These are phyloP conservation scores for Lentinula edodes DNA, from an alignment of 768 basidiomycete species.

Conservation along the genomic window DNA sequence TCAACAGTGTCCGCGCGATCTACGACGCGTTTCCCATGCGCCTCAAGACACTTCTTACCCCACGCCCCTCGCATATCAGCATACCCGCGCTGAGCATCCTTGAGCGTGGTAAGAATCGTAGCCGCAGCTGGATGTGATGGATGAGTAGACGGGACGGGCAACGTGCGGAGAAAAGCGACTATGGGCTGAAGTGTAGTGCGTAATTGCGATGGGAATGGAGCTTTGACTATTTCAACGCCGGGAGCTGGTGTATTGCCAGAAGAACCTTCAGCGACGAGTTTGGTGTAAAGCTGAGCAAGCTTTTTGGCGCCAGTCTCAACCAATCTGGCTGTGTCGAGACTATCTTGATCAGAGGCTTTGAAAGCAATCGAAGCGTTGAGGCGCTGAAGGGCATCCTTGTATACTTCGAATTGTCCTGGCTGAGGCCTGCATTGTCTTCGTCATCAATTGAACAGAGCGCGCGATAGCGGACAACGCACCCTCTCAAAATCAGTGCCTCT, in stretches of 20 bases:
- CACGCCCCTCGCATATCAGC: conserved; percentile 84
- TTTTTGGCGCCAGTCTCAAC: conserved; percentile 83
- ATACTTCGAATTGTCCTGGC: conserved; percentile 54
- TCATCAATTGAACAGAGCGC: too few species aligned
- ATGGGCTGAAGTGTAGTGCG: conserved; percentile 55
- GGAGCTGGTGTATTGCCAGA: conserved; percentile 65
- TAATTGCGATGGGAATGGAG: conserved; percentile 50
- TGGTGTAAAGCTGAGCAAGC: conserved; percentile 77
- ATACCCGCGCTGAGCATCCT: conserved; percentile 76
- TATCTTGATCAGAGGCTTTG: conserved; percentile 52
- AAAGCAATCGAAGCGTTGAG: conserved; percentile 79
- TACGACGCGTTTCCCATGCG: conserved; percentile 60
- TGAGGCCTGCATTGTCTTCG: conserved; percentile 49
- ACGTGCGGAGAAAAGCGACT: conserved; percentile 60
- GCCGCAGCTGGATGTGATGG: conserved; percentile 77
- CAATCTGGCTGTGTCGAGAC: conserved; percentile 62
- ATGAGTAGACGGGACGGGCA: conserved; percentile 75
- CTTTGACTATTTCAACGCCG: conserved; percentile 47
- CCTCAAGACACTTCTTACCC: conserved; percentile 70
- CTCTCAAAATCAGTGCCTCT: conserved; percentile 72
- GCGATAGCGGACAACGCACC: conserved; percentile 36
- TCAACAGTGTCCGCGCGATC: conserved; percentile 69
- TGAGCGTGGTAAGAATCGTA: conserved; percentile 56
- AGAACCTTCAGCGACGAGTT: conserved; percentile 81
- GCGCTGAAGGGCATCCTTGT: conserved; percentile 69